Conservation (phyloP, 148 eudicot species). For the Diospyros kaki region DNA sequence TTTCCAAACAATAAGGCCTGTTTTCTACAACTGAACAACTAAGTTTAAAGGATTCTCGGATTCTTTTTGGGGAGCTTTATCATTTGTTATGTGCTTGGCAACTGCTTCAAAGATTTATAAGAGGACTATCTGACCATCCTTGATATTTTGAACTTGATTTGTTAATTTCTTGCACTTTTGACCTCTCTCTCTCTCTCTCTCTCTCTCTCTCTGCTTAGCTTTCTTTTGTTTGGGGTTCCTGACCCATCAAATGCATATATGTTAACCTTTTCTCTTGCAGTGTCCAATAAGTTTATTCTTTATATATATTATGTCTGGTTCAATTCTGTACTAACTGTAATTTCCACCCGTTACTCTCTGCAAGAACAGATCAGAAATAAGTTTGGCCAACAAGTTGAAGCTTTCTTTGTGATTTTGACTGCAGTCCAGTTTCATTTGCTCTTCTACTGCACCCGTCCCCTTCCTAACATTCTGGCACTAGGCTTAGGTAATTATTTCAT, state of each 20-base stretch:
- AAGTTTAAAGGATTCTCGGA: background rate
- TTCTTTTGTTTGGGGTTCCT: constrained; percentile 4
- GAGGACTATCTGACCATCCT: background rate
- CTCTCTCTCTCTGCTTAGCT: constrained; percentile 1
- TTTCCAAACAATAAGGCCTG: too few relatives aligned
- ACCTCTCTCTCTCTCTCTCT: background rate
- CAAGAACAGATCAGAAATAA: constrained; percentile 67
- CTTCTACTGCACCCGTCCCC: constrained; percentile 95
- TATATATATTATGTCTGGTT: background rate
- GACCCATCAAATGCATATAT: background rate
- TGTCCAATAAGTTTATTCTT: background rate
- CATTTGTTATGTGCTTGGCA: background rate
- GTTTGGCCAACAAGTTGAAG: constrained; percentile 90
- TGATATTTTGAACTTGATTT: background rate
- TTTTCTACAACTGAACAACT: too few relatives aligned
- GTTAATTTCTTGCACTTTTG: background rate
- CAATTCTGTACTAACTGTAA: background rate
- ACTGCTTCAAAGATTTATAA: background rate
- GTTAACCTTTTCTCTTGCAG: background rate
- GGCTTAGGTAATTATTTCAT: constrained; percentile 66
- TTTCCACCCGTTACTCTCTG: constrained; percentile 10
- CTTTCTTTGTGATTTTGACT: constrained; percentile 77
- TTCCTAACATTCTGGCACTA: constrained; percentile 84
- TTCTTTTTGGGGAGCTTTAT: background rate
- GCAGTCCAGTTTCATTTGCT: constrained; percentile 78